Percentiles rank a stretch among this genome's conserved stretches.
These are phyloP conservation scores for Amesomyces nigricolor DNA, from an alignment of 2,329 filamentous ascomycete species.

Conservation along the genomic window DNA sequence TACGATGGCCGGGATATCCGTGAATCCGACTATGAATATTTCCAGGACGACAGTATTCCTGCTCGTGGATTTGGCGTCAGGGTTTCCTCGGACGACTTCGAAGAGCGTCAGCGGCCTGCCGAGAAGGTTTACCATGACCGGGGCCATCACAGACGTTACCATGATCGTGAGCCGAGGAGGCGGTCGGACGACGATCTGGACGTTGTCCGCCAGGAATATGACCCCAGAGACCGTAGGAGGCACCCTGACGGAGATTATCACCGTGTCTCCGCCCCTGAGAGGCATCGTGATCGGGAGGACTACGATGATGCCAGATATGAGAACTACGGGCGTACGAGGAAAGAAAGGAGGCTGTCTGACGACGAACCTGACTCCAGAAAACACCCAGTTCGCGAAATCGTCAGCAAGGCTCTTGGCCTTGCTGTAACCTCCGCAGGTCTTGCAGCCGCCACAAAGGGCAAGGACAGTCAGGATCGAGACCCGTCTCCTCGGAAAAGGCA, in stretches of 20 bases:
- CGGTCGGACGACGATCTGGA: slow-evolving; percentile 30
- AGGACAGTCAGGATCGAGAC: slow-evolving; percentile 34
- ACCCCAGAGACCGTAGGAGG: slow-evolving; percentile 16
- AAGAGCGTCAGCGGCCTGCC: slow-evolving; percentile 29
- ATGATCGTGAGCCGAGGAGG: slow-evolving; percentile 26
- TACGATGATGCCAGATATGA: slow-evolving; percentile 3
- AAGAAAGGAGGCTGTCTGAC: slow-evolving; percentile 29
- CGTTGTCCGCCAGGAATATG: slow-evolving; percentile 17
- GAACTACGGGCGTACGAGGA: slow-evolving; percentile 20
- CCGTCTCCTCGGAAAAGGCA: slow-evolving; percentile 18
- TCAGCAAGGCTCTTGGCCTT: slow-evolving; percentile 43
- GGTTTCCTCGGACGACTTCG: slow-evolving; percentile 34
- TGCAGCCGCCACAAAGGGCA: slow-evolving; percentile 34
- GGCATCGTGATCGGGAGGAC: slow-evolving; percentile 13
- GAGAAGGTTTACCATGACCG: slow-evolving; percentile 34
- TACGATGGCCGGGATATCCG: slow-evolving; percentile 44
- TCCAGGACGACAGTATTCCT: slow-evolving; percentile 43
- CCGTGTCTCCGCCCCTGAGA: slow-evolving; percentile 12
- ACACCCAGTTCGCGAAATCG: slow-evolving; percentile 43
- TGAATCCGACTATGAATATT: slow-evolving; percentile 38
- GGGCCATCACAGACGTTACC: slow-evolving; percentile 23
- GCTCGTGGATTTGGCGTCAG: slow-evolving; percentile 50
- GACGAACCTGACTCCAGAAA: slow-evolving; percentile 37
- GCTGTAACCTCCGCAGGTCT: slow-evolving; percentile 46
- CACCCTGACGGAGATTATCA: slow-evolving; percentile 14